Evolutionary conservation across 805 yeast species (phyloP).

Genomic region (Candida anglica): DNA sequence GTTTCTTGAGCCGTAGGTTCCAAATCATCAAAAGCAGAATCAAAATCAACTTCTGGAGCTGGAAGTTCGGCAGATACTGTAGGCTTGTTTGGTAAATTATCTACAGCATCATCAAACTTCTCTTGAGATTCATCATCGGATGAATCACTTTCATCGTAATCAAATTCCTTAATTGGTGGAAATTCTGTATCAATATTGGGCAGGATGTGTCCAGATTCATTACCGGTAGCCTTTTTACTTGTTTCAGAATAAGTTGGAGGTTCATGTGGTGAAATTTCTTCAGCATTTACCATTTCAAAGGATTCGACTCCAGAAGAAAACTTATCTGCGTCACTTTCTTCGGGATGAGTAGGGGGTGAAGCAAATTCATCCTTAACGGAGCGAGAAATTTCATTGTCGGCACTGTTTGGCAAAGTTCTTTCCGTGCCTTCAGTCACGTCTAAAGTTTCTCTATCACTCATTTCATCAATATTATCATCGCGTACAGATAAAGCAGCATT

Average conservation of each 20-base stretch:
- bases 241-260: not conserved
- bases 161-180: slow-evolving; percentile 59
- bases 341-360: slow-evolving; percentile 13
- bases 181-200: slow-evolving; percentile 45
- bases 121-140: slow-evolving; percentile 32
- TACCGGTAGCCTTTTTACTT: not conserved
- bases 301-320: slow-evolving; percentile 46
- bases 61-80: not conserved
- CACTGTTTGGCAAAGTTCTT: not conserved
- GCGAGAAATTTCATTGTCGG: not conserved
- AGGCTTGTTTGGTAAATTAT: slow-evolving; percentile 12
- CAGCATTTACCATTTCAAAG: slow-evolving; percentile 52
- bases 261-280: slow-evolving; percentile 21
- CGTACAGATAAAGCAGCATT: slow-evolving; percentile 90
- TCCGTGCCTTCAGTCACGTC: slow-evolving; percentile 21
- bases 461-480: slow-evolving; percentile 53
- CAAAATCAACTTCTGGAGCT: slow-evolving; percentile 20
- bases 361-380: no score
- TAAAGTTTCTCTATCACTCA: slow-evolving; percentile 40
- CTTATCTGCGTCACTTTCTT: slow-evolving; percentile 33
- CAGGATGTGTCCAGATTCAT: not conserved
- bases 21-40: slow-evolving; percentile 33
- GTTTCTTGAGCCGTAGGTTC: slow-evolving; percentile 26
- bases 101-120: slow-evolving; percentile 34
- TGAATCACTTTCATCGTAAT: slow-evolving; percentile 50